Base-by-base conservation (phyloP, 495 filamentous ascomycete genomes). In the Penicillium argentinense region DNA sequence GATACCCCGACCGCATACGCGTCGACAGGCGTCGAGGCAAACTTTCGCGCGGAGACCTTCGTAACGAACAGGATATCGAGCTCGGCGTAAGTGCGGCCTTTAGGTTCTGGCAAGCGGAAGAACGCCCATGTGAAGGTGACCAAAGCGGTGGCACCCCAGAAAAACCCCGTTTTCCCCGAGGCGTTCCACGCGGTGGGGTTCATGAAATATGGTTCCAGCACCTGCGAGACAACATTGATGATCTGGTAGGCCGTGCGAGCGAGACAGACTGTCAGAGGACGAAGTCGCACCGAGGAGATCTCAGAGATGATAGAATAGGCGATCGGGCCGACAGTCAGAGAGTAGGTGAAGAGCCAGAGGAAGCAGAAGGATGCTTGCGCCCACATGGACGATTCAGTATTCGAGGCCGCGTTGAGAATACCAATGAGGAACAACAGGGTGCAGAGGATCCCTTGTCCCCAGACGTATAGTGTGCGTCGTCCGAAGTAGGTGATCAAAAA, bases 291-390 rank as follows among this genome's bases (percentile, higher is more conserved):
- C 0, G 85, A 83, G 2, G 84, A 83, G 4, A 82, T 72, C 53
- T 89, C 86, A n/a, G 81, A 75, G 16, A 88, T 83, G 29, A 89
- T 74, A 5, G 81, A 81, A 59, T 86, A 90, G 43, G 82, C 81
- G 13, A 90, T 80, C 1, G 85, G 87, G 0, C 86, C 86, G 6
- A 90, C 77, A 0, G 84, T 83, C 32, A 80, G 62, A 23, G 86
- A 82, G 59, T 89, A 91, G 11, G 76, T 72, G 51, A 87, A 67
- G 1, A 84, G 79, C 78, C 81, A 91, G 48, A 81, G 53, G 27
- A 89, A 58, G 64, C 87, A 77, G 37, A 89, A 76, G 0, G 72
- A 74, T 22, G 79, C 67, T 24, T 68, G 57, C 0, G 53, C 61
- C 66, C 67, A 73, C 48, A 59, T 60, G 4, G 56, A 54, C 0